Evolutionary conservation across 2,329 filamentous ascomycete genomes (phyloP), one percentile per base, ranked within the genome.

Genomic region (Karstenula rhodostoma): DNA sequence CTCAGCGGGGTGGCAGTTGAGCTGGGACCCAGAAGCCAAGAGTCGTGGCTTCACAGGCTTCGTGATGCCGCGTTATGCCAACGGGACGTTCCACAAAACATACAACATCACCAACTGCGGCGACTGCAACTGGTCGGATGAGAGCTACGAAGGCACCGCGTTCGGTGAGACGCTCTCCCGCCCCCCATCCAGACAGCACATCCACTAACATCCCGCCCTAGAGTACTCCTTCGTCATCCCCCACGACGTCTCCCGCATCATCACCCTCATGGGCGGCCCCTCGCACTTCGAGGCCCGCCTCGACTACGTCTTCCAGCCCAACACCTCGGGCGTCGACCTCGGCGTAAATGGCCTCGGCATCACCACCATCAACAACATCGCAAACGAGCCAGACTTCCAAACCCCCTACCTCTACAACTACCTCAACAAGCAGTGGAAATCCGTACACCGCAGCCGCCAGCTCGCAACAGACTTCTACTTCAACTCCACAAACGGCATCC

Each of bases 141-240:
- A 80, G 49, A 76, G 74, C 15, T 82, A 81, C 55, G 80, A 81
- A 65, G 79, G 72, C 2, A 79, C 77, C 6, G 74, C 78, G 4
- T 81, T 80, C 52, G 71, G 70, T 73, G 49, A 61, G 67, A 54
- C 5, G 4, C 25, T 25, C 9, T 27, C 4, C 15, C 3, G 1
- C 10, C 17, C 10, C 17, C 3, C 2, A 8, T 37, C 3, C 2
- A 23, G 10, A 48, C n/a, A 22, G 12, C 4, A 17, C 32, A 4
- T 4, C 19, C 19, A 29, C 49, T 64, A 51, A 63, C 46, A 23
- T 6, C 27, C 27, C 1, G 17, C 1, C 1, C 8, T 19, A 72
- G 79, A 81, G 53, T 82, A 82, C 60, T 78, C 76, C 1, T 82
- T 80, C 56, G 78, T 78, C 1, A 71, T 81, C 7, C 80, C 79